Conservation (phyloP, 2,329 filamentous ascomycete species). For the Neocatenulostroma microsporum region DNA sequence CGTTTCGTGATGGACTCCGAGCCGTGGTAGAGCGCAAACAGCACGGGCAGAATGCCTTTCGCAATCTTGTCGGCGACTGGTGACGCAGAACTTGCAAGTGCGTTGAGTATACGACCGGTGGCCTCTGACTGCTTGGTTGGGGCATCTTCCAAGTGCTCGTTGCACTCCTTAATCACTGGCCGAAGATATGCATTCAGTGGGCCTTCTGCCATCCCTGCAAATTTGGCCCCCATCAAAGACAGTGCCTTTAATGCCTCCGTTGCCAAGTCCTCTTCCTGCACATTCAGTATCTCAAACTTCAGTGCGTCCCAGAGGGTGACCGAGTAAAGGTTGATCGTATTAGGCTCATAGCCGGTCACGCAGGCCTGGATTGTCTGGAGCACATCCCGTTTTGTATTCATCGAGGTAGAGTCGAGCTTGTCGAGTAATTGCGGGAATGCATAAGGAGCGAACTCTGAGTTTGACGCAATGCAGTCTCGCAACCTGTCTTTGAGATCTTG, state of each 20-base stretch:
- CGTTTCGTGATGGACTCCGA: constrained; percentile 56
- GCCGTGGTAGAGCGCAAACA: constrained; percentile 54
- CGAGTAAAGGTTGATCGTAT: constrained; percentile 54
- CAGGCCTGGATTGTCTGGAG: constrained; percentile 56
- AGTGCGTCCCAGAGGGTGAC: constrained; percentile 60
- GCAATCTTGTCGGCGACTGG: constrained; percentile 49
- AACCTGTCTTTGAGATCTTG: constrained; percentile 59
- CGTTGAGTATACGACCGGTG: constrained; percentile 52
- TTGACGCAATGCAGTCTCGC: constrained; percentile 56
- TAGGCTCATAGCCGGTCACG: constrained; percentile 50
- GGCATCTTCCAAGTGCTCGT: constrained; percentile 60
- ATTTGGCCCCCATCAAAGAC: constrained; percentile 46
- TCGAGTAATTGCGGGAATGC: constrained; percentile 60
- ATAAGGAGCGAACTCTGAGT: constrained; percentile 55
- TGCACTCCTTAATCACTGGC: constrained; percentile 58
- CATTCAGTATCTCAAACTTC: constrained; percentile 61
- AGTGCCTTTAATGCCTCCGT: constrained; percentile 51
- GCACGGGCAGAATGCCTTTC: constrained; percentile 48
- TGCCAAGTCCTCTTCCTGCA: constrained; percentile 58
- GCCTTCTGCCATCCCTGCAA: constrained; percentile 45
- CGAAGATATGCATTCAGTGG: constrained; percentile 48
- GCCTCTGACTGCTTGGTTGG: constrained; percentile 62
- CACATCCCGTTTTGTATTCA: constrained; percentile 62
- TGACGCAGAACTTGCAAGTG: constrained; percentile 48
- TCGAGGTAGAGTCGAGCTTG: constrained; percentile 61